Evolutionary conservation across 2,329 filamentous ascomycete genomes (phyloP).

Genomic region (Albifimbria verrucaria): DNA sequence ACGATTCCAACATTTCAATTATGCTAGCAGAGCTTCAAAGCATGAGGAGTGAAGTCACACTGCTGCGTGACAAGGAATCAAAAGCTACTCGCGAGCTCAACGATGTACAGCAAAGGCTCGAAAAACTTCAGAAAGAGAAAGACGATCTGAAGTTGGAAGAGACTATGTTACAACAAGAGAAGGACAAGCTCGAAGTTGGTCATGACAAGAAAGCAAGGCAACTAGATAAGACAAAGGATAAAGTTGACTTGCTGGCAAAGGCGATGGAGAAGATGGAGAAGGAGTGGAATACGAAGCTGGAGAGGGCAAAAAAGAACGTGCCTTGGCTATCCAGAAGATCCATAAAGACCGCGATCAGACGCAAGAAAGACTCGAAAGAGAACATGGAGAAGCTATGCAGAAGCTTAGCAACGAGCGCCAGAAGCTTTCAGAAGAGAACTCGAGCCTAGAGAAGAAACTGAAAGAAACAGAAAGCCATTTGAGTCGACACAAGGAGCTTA

Average conservation of each 20-base stretch:
- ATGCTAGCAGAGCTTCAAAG: neutral
- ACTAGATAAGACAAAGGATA: neutral
- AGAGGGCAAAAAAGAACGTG: conserved; percentile 19
- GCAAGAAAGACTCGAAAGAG: neutral
- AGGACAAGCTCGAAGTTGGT: neutral
- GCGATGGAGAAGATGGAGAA: conserved; percentile 9
- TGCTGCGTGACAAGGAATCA: neutral
- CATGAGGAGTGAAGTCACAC: neutral
- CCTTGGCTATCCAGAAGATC: conserved; percentile 13
- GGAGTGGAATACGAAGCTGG: conserved; percentile 14
- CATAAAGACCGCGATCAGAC: conserved; percentile 15
- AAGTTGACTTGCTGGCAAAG: neutral
- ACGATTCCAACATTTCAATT: neutral
- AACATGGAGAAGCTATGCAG: neutral
- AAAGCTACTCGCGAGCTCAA: neutral
- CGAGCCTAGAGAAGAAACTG: conserved; percentile 17
- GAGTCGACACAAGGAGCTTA: conserved; percentile 18
- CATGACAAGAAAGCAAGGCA: neutral
- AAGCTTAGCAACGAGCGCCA: neutral
- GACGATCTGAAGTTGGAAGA: neutral
- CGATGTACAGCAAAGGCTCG: neutral
- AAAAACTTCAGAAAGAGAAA: neutral
- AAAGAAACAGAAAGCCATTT: conserved; percentile 23
- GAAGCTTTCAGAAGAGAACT: conserved; percentile 9
- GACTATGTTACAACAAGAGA: neutral